A percentile compares a stretch with the other conserved stretches of the same genome.
Evolutionary conservation across 1,139 yeast species (phyloP).

Genomic region (Pichia sp.): DNA sequence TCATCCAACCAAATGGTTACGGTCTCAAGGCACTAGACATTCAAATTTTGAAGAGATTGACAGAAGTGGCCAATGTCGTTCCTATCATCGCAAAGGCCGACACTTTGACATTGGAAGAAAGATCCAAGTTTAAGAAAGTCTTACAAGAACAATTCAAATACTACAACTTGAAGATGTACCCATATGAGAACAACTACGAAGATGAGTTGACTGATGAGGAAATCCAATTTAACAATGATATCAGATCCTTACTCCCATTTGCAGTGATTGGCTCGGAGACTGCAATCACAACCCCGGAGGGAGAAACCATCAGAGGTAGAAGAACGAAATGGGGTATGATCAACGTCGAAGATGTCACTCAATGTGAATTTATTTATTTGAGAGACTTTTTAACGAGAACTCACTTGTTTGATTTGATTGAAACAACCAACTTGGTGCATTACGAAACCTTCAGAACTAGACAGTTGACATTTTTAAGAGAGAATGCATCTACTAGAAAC

Average conservation of each 20-base stretch:
- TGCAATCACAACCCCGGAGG: constrained; percentile 56
- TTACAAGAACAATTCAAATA: constrained; percentile 72
- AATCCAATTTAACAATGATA: constrained; percentile 68
- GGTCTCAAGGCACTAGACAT: constrained; percentile 80
- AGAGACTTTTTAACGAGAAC: constrained; percentile 93
- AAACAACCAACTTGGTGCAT: constrained; percentile 81
- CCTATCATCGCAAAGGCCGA: constrained; percentile 95
- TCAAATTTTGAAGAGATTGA: constrained; percentile 72
- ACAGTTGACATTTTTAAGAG: constrained; percentile 90
- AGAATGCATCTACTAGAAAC: constrained; percentile 50
- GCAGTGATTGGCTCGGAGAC: constrained; percentile 93
- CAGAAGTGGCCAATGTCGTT: constrained; percentile 89
- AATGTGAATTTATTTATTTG: constrained; percentile 90
- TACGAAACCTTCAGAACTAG: constrained; percentile 91
- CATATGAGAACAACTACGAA: constrained; percentile 46
- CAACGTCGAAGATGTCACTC: constrained; percentile 88
- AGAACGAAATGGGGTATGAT: constrained; percentile 90
- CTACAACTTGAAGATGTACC: constrained; percentile 75
- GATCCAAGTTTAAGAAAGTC: constrained; percentile 64
- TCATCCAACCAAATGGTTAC: constrained; percentile 79
- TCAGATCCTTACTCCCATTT: constrained; percentile 80
- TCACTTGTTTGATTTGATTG: constrained; percentile 92
- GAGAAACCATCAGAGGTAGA: constrained; percentile 82
- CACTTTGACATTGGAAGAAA: constrained; percentile 79
- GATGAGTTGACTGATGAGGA: constrained; percentile 74